These are phyloP conservation scores for Gardenia jasminoides DNA, from an alignment of 257 asterid genomes.

Conservation along the genomic window DNA sequence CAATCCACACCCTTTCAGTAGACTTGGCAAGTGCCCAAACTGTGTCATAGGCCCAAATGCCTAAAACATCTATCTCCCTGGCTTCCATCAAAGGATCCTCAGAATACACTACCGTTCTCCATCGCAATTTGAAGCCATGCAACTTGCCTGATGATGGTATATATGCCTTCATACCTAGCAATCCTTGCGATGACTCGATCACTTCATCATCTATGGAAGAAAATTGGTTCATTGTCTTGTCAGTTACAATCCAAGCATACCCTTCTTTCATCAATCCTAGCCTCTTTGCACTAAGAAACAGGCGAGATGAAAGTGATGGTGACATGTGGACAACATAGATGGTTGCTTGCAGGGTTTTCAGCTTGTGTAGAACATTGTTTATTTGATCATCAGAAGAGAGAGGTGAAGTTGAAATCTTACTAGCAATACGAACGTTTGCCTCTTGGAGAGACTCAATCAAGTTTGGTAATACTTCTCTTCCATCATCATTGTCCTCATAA, in stretches of 20 bases:
- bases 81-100: constrained; percentile 7
- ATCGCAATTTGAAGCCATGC: constrained; percentile 22
- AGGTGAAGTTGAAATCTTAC: constrained; percentile 22
- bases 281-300: constrained; percentile 30
- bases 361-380: constrained; percentile 25
- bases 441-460: constrained; percentile 30
- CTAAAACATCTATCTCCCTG: constrained; percentile 22
- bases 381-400: constrained; percentile 16
- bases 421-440: constrained; percentile 12
- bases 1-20: constrained; percentile 17
- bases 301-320: constrained; percentile 27
- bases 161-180: constrained; percentile 37
- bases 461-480: constrained; percentile 22
- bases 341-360: constrained; percentile 18
- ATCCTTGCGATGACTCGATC: constrained; percentile 37
- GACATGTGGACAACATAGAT: constrained; percentile 38
- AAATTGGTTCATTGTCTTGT: constrained; percentile 36
- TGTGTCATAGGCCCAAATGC: constrained; percentile 46
- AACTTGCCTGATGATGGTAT: constrained; percentile 30
- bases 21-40: constrained; percentile 40
- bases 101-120: constrained; percentile 30
- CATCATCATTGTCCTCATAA: constrained; percentile 29
- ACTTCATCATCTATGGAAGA: constrained; percentile 24
- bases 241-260: constrained; percentile 46
- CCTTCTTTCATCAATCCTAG: constrained; percentile 43